A percentile compares a stretch with the other conserved stretches of the same genome.
phyloP scores from a whole-genome alignment of 2,329 filamentous ascomycete species.

The Microsporum audouinii region DNA sequence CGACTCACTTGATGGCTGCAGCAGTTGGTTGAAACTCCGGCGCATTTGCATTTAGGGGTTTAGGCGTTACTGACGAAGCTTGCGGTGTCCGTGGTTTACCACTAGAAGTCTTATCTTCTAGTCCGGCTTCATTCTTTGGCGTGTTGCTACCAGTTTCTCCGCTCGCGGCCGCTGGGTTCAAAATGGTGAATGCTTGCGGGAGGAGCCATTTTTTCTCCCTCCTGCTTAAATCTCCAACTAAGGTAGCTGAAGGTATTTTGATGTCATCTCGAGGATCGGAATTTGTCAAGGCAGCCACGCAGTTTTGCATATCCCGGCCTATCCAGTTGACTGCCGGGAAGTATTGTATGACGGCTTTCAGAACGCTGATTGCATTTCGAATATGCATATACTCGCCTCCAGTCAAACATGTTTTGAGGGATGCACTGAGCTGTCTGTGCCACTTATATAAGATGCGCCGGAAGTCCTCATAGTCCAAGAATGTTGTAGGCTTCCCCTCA shows the following conservation, averaged over 20 bases:
- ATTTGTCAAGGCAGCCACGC: conserved; percentile 34
- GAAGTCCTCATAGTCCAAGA: conserved; percentile 77
- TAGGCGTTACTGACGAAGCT: conserved; percentile 24
- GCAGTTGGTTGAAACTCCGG: conserved; percentile 30
- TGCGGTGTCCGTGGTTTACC: conserved; percentile 12
- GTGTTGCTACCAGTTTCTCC: conserved; percentile 5
- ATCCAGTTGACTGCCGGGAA: conserved; percentile 90
- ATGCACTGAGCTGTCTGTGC: conserved; percentile 71
- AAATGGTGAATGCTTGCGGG: conserved; percentile 36
- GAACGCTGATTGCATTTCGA: conserved; percentile 80
- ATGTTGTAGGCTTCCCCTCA: conserved; percentile 57
- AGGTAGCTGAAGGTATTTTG: conserved; percentile 39
- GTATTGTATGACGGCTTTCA: conserved; percentile 66
- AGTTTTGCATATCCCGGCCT: conserved; percentile 42
- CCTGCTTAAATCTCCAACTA: conserved; percentile 39
- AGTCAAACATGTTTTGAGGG: conserved; percentile 69
- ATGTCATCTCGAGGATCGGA: conserved; percentile 38
- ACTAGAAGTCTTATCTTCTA: not conserved
- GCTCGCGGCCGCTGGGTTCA: conserved; percentile 11
- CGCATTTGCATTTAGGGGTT: conserved; percentile 31
- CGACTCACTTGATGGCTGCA: conserved; percentile 26
- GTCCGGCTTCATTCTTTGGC: not conserved
- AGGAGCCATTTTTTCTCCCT: conserved; percentile 41
- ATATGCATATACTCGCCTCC: conserved; percentile 95
- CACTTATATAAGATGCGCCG: conserved; percentile 76